Conservation (phyloP, 164 flowering plant genomes). For the Liquidambar formosana region DNA sequence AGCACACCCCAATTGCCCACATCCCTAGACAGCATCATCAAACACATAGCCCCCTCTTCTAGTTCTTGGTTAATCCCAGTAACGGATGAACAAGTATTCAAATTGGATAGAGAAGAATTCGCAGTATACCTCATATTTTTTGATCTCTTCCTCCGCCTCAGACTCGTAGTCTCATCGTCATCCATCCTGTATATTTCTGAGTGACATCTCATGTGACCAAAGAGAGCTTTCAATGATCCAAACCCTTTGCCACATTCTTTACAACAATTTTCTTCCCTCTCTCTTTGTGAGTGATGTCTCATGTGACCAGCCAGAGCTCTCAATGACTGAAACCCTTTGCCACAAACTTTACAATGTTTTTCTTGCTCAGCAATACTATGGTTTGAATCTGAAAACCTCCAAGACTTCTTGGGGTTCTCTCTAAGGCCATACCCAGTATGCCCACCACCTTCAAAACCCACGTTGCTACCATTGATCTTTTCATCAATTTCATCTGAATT, state of each 20-base stretch:
- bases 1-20: conserved; percentile 7
- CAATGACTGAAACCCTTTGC: conserved; percentile 34
- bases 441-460: conserved; percentile 7
- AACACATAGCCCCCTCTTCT: conserved; percentile 27
- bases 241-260: conserved; percentile 25
- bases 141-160: conserved; percentile 33
- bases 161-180: conserved; percentile 10
- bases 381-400: conserved; percentile 29
- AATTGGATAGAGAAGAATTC: conserved; percentile 18
- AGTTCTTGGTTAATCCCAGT: conserved; percentile 27
- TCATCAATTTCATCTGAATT: conserved; percentile 14
- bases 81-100: conserved; percentile 21
- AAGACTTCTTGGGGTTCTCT: conserved; percentile 44
- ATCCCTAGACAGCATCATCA: conserved; percentile 49
- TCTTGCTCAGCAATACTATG: neutral
- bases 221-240: conserved; percentile 11
- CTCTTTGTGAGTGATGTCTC: conserved; percentile 35
- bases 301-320: conserved; percentile 46
- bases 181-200: neutral
- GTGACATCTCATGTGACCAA: conserved; percentile 19
- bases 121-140: conserved; percentile 20
- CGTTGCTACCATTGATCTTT: neutral
- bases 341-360: conserved; percentile 36
- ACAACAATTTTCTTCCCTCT: conserved; percentile 9
- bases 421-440: conserved; percentile 31